phyloP scores from a whole-genome alignment of 441 rosid genomes.

The Croton setiger region DNA sequence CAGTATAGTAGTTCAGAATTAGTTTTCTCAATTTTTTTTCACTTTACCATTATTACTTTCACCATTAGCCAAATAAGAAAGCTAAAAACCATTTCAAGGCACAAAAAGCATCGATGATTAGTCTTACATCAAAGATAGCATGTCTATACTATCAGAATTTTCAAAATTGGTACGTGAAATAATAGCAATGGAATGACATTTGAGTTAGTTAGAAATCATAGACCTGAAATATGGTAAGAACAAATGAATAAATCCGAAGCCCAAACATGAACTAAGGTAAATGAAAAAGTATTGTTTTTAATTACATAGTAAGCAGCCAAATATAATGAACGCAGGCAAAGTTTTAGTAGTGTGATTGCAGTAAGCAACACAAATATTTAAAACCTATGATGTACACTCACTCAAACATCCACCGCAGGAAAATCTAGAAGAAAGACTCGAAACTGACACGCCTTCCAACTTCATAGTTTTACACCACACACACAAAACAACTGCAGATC shows the following conservation, averaged over 20 bases:
- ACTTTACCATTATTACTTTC: no score
- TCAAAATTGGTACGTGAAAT: no score
- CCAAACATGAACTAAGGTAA: neutral
- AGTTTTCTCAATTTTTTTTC: neutral
- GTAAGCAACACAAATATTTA: constrained; percentile 19
- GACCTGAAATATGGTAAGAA: neutral
- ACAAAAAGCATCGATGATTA: no score
- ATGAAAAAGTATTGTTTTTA: neutral
- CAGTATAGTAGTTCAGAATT: neutral
- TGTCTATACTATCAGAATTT: no score
- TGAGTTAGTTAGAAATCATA: neutral
- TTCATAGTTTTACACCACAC: constrained; percentile 26
- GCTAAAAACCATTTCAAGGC: no score
- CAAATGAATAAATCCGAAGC: neutral
- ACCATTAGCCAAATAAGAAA: no score
- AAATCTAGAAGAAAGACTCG: constrained; percentile 10
- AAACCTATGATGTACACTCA: constrained; percentile 54
- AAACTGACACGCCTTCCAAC: constrained; percentile 20
- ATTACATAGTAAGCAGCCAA: constrained; percentile 13
- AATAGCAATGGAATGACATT: neutral
- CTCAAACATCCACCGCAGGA: constrained; percentile 32
- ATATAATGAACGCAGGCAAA: constrained; percentile 22
- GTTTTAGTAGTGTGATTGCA: constrained; percentile 17
- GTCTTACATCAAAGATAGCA: no score
- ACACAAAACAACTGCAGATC: constrained; percentile 24